These are phyloP conservation scores for Torulaspora globosa DNA, from an alignment of 1,139 yeast species.

Conservation along the genomic window DNA sequence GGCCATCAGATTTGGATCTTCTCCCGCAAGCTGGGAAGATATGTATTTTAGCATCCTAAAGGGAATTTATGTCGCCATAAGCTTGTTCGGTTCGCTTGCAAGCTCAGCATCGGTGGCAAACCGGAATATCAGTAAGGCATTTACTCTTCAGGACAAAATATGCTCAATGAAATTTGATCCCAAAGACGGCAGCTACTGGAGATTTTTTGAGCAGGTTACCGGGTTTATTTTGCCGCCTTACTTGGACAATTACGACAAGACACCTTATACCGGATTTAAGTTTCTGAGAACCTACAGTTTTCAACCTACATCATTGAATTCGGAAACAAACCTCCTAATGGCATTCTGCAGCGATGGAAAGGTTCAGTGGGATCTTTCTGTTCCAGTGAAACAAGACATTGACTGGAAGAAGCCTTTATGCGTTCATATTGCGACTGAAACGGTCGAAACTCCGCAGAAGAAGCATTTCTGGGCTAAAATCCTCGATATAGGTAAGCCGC, in stretches of 20 bases:
- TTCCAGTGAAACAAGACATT: conserved; percentile 41
- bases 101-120: conserved; percentile 4
- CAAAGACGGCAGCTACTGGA: conserved; percentile 17
- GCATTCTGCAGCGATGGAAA: conserved; percentile 55
- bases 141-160: conserved; percentile 20
- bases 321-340: conserved; percentile 47
- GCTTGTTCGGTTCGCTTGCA: background rate
- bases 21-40: no score
- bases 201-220: conserved; percentile 15
- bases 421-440: conserved; percentile 31
- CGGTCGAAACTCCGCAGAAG: conserved; percentile 9
- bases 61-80: background rate
- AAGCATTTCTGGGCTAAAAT: conserved; percentile 1
- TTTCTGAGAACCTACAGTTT: conserved; percentile 50
- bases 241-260: conserved; percentile 11
- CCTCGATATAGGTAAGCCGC: background rate
- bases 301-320: conserved; percentile 41
- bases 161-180: conserved; percentile 22
- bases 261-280: conserved; percentile 54
- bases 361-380: conserved; percentile 46
- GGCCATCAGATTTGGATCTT: no score
- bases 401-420: conserved; percentile 56
- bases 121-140: conserved; percentile 8
- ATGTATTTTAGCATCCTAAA: background rate
- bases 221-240: conserved; percentile 13